Evolutionary conservation across 352 stramenopile species (phyloP).

Genomic region (Thraustochytrium sp.): DNA sequence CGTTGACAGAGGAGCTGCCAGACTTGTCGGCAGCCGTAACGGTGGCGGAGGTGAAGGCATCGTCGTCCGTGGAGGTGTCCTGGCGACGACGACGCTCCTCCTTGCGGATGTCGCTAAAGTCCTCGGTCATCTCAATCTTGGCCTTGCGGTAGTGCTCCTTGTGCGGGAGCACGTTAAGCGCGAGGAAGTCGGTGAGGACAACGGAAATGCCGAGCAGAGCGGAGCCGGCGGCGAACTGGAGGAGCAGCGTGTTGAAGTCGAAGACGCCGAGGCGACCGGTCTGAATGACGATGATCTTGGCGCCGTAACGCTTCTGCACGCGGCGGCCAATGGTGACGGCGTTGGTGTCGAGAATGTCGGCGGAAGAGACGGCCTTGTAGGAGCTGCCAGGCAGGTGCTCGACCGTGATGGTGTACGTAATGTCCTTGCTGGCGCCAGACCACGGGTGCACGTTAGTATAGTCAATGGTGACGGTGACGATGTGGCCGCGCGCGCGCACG

Average conservation of each 20-base stretch:
- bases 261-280: neutral
- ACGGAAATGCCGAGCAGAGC: constrained; percentile 4
- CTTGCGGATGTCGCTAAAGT: constrained; percentile 39
- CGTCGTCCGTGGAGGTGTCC: no score
- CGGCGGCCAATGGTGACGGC: neutral
- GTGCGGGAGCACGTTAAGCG: constrained; percentile 35
- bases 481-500: constrained; percentile 7
- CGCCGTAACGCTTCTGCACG: constrained; percentile 9
- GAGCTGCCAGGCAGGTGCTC: neutral
- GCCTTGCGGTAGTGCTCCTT: neutral
- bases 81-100: neutral
- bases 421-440: neutral
- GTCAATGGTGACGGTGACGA: neutral
- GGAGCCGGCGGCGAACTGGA: constrained; percentile 25
- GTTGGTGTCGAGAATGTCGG: neutral
- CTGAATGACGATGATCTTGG: neutral
- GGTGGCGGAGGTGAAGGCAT: no score
- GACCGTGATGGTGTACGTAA: neutral
- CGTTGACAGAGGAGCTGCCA: no score
- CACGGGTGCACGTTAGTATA: constrained; percentile 31
- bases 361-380: neutral
- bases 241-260: constrained; percentile 28
- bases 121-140: constrained; percentile 25
- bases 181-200: constrained; percentile 6
- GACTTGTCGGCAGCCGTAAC: no score